phyloP scores from a whole-genome alignment of 257 asterid genomes.

The Solanum chilense region DNA sequence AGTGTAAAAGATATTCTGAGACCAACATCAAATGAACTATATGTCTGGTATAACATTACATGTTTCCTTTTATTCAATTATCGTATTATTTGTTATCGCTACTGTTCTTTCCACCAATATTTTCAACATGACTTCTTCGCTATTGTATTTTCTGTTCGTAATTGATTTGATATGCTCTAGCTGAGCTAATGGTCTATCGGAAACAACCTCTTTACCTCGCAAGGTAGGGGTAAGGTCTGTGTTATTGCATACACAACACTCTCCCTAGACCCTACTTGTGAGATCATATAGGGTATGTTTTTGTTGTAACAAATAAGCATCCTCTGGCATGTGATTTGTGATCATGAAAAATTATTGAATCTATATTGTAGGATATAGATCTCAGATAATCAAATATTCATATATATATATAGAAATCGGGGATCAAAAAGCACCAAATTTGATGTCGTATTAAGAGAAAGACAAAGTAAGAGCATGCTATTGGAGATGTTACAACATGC shows the following conservation, averaged over 20 bases:
- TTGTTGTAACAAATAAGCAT: not conserved
- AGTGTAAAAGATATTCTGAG: not conserved
- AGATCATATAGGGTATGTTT: not conserved
- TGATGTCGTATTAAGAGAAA: not conserved
- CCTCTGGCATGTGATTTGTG: not conserved
- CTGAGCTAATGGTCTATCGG: not conserved
- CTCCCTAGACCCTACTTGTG: not conserved
- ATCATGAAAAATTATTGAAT: not conserved
- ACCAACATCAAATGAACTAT: not conserved
- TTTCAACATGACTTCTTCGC: not conserved
- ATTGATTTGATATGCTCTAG: not conserved
- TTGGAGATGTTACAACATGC: not conserved
- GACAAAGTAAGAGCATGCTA: not conserved
- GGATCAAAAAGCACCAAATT: not conserved
- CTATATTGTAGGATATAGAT: not conserved
- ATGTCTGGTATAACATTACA: not conserved
- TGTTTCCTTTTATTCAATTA: not conserved
- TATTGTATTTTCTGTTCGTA: not conserved
- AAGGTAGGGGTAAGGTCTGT: not conserved
- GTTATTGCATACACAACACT: not conserved
- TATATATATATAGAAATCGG: not conserved
- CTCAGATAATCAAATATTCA: not conserved
- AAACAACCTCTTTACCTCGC: not conserved
- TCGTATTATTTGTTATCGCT: not conserved
- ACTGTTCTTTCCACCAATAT: too few species aligned